Percentiles rank a stretch among this genome's conserved stretches.
Conservation (phyloP, 2,329 filamentous ascomycete species). For the Talaromyces sp. region DNA sequence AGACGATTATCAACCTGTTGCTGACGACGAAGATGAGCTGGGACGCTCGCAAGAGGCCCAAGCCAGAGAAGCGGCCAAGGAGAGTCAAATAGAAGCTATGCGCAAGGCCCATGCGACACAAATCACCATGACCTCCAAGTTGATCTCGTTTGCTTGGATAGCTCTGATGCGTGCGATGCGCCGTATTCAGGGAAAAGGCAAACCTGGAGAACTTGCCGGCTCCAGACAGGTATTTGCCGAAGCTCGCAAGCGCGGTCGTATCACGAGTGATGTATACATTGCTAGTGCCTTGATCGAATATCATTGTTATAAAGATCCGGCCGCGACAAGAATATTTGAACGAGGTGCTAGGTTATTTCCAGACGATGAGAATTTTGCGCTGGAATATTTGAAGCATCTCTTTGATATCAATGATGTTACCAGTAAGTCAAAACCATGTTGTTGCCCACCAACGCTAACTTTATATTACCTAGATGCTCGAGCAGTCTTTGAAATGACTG, state of each 20-base stretch:
- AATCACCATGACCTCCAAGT: conserved; percentile 71
- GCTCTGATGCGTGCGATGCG: conserved; percentile 91
- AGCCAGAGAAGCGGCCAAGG: conserved; percentile 50
- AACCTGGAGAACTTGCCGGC: conserved; percentile 66
- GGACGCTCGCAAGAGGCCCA: conserved; percentile 49
- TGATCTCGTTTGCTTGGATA: conserved; percentile 92
- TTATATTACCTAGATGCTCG: conserved; percentile 66
- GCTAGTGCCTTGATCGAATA: conserved; percentile 91
- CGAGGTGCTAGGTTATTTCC: conserved; percentile 90
- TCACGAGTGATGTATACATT: conserved; percentile 93
- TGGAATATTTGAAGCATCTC: conserved; percentile 94
- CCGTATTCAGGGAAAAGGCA: conserved; percentile 79
- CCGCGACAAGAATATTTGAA: conserved; percentile 93
- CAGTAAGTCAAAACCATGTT: conserved; percentile 57
- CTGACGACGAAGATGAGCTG: conserved; percentile 54
- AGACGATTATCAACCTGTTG: conserved; percentile 34
- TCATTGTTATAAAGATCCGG: conserved; percentile 89
- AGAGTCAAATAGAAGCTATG: conserved; percentile 55
- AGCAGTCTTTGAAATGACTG: conserved; percentile 92
- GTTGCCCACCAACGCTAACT: background rate
- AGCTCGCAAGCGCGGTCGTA: conserved; percentile 77
- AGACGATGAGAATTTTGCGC: conserved; percentile 85
- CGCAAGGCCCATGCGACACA: conserved; percentile 68
- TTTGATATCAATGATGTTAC: conserved; percentile 89
- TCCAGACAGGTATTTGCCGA: conserved; percentile 86